phyloP scores from a whole-genome alignment of 257 asterid species.

The Solanum ossicruentum region DNA sequence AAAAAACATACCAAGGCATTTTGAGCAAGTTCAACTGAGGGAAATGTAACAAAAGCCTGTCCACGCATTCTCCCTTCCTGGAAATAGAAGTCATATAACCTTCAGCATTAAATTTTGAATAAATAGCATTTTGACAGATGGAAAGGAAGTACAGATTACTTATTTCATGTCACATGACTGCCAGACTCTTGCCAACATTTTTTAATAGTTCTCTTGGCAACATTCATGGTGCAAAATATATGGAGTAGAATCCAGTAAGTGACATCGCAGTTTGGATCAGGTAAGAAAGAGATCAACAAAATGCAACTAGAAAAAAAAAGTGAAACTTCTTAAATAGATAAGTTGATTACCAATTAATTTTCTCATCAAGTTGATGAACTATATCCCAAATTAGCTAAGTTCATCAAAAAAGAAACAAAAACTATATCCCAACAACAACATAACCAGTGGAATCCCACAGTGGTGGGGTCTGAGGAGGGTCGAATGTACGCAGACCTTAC shows the following conservation, averaged over 20 bases:
- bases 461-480: too few species aligned
- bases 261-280: not conserved
- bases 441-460: too few species aligned
- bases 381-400: not conserved
- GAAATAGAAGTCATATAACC: not conserved
- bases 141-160: not conserved
- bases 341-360: not conserved
- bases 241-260: not conserved
- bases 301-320: not conserved
- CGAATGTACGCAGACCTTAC: too few species aligned
- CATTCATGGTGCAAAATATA: not conserved
- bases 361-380: not conserved
- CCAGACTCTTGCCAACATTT: not conserved
- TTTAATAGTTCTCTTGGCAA: not conserved
- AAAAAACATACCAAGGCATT: slow-evolving; percentile 58
- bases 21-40: slow-evolving; percentile 73
- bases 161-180: not conserved
- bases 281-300: not conserved
- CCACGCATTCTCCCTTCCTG: slow-evolving; percentile 99
- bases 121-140: not conserved
- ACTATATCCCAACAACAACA: not conserved
- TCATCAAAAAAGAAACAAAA: not conserved
- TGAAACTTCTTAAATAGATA: not conserved
- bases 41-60: slow-evolving; percentile 92
- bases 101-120: not conserved